Evolutionary conservation across 2,329 filamentous ascomycete species (phyloP).

Genomic region (Ophiocordyceps unilateralis): DNA sequence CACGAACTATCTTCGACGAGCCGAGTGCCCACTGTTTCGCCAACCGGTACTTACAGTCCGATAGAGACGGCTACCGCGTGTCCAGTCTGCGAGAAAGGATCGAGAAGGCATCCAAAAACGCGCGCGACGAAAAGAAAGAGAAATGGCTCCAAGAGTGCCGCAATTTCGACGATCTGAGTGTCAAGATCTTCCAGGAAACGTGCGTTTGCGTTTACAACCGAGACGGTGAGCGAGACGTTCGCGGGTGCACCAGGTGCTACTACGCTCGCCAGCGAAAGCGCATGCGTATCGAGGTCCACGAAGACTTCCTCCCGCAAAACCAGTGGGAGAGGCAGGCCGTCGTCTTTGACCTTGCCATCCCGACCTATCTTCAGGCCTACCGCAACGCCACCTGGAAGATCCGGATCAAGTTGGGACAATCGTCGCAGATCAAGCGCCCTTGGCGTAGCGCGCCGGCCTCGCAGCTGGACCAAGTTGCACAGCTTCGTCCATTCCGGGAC

Average conservation of each 20-base stretch:
- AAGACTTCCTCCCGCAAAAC: constrained; percentile 9
- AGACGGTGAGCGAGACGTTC: not conserved
- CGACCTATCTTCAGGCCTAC: constrained; percentile 23
- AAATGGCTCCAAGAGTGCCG: not conserved
- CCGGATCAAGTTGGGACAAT: not conserved
- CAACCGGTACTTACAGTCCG: not conserved
- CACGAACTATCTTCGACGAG: not conserved
- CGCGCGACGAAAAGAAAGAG: not conserved
- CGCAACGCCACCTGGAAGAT: constrained; percentile 1
- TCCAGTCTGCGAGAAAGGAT: not conserved
- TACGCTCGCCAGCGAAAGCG: constrained; percentile 3
- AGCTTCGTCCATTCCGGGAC: constrained; percentile 1
- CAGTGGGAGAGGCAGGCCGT: constrained; percentile 19
- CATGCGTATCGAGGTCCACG: constrained; percentile 6
- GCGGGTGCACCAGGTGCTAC: constrained; percentile 6
- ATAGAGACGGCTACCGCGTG: not conserved
- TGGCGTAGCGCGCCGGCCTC: not conserved
- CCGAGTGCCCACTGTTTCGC: not conserved
- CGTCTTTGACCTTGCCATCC: constrained; percentile 28
- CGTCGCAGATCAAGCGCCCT: not conserved
- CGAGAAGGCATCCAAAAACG: not conserved
- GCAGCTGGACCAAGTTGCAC: not conserved
- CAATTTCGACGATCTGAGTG: constrained; percentile 5
- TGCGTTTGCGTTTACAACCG: constrained; percentile 5
- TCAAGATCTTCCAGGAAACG: not conserved